phyloP scores from a whole-genome alignment of 805 yeast genomes.

The Wickerhamomyces mucosus region DNA sequence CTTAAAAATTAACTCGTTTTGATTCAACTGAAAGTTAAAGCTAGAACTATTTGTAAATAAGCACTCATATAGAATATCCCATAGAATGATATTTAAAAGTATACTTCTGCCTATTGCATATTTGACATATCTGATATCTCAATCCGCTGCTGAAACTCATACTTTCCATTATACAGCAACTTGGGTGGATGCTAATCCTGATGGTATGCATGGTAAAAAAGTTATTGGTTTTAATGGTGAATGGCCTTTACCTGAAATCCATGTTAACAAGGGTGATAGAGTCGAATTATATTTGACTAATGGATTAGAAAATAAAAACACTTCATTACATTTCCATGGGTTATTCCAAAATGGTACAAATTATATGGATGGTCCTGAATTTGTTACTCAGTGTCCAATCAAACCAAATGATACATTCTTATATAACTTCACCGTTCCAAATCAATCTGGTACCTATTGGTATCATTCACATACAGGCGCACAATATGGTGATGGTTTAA shows the following conservation, averaged over 20 bases:
- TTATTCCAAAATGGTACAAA: slow-evolving; percentile 52
- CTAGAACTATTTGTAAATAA: no score
- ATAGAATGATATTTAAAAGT: no score
- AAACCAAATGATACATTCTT: slow-evolving; percentile 55
- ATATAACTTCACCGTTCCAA: slow-evolving; percentile 60
- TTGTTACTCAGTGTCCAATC: slow-evolving; percentile 75
- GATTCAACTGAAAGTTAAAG: no score
- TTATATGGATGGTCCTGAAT: slow-evolving; percentile 73
- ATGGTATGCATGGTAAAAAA: slow-evolving; percentile 43
- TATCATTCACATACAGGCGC: slow-evolving; percentile 73
- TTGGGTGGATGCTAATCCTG: slow-evolving; percentile 60
- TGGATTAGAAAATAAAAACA: slow-evolving; percentile 39
- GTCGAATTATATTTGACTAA: slow-evolving; percentile 52
- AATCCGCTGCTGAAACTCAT: slow-evolving; percentile 34
- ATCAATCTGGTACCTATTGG: slow-evolving; percentile 77
- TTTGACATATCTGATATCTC: no score
- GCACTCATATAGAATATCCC: no score
- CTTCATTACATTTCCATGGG: slow-evolving; percentile 77
- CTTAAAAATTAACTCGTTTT: no score
- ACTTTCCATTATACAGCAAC: slow-evolving; percentile 46
- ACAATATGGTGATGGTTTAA: slow-evolving; percentile 71
- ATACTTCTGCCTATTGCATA: no score
- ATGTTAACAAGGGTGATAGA: slow-evolving; percentile 55
- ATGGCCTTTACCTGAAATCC: slow-evolving; percentile 69
- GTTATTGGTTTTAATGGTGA: slow-evolving; percentile 60